Evolutionary conservation across 2,329 filamentous ascomycete species (phyloP).

Genomic region (Pseudohalonectria lignicola): DNA sequence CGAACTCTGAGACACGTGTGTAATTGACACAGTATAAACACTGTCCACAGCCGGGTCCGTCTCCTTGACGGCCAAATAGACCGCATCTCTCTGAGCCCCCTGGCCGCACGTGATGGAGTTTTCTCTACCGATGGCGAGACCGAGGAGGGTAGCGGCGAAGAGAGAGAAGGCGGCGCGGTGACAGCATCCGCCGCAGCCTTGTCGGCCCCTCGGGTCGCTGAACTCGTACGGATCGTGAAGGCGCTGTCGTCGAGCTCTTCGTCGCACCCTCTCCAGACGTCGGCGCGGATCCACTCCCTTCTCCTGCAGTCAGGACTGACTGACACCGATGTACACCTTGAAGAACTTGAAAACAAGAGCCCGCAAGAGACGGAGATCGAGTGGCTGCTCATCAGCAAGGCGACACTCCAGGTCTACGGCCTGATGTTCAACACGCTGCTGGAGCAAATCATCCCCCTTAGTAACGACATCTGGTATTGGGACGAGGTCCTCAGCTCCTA

Average conservation of each 20-base stretch:
- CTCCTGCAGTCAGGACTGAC: slow-evolving; percentile 51
- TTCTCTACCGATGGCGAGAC: slow-evolving; percentile 2
- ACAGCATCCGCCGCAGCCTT: slow-evolving; percentile 25
- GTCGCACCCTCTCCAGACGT: slow-evolving; percentile 49
- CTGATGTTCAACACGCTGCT: slow-evolving; percentile 66
- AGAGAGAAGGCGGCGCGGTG: slow-evolving; percentile 14
- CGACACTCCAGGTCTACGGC: slow-evolving; percentile 83
- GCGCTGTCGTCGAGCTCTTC: slow-evolving; percentile 59
- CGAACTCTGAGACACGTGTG: too few species aligned
- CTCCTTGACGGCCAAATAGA: slow-evolving; percentile 41
- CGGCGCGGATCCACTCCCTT: slow-evolving; percentile 47
- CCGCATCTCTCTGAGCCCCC: slow-evolving; percentile 40
- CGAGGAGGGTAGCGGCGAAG: slow-evolving; percentile 1
- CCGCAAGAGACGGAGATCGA: slow-evolving; percentile 69
- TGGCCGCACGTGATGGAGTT: slow-evolving; percentile 28
- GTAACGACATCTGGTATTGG: slow-evolving; percentile 92
- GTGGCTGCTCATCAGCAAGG: slow-evolving; percentile 86
- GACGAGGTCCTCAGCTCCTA: slow-evolving; percentile 75
- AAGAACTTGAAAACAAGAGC: slow-evolving; percentile 23
- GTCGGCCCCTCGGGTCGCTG: slow-evolving; percentile 42
- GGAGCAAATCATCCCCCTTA: slow-evolving; percentile 72
- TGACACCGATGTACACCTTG: slow-evolving; percentile 7
- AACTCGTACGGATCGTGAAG: slow-evolving; percentile 58
- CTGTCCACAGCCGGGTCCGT: slow-evolving; percentile 9
- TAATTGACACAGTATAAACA: neutral